Evolutionary conservation across 2,329 filamentous ascomycete species (phyloP), one percentile per base, ranked within the genome.

Genomic region (Aspergillus pseudoviridinutans): DNA sequence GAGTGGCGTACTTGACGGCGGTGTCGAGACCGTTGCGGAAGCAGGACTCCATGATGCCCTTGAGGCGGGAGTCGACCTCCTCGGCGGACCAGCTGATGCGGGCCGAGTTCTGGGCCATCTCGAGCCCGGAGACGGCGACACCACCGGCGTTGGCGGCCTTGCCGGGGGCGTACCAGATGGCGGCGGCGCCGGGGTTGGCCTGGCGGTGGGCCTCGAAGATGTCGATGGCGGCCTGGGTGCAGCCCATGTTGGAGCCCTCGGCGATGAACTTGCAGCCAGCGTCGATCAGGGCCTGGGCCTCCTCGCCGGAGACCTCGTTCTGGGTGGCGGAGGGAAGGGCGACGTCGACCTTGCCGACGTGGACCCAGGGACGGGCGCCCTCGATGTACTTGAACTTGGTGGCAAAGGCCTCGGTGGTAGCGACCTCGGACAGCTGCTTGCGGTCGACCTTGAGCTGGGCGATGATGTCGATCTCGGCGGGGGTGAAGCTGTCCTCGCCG

Each of bases 181-280:
- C 86, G 6, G 79, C 74, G 53, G 78, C 77, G 64, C 85, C 86
- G 81, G 91, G 86, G 74, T 84, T 84, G 54, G 68, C 65, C 74
- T 81, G 75, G 69, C 82, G 86, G 67, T 92, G 85, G 69, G 87
- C 81, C 84, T 97, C 93, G 75, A 97, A 97, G 64, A 91, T 81
- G 70, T 96, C 90, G 70, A 99, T 97, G 66, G 93, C 93, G 64
- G 90, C 92, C 79, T 94, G 91, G 35, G 92, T 97, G 83, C 92
- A 97, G 64, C 94, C 94, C 94, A 99, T 97, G 86, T 97, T 97
- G 79, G 89, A 94, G 57, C 94, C 94, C 81, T 99, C 94, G 58
- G 94, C 94, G 65, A 97, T 88, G 81, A 91, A 95, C 74, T 88
- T 86, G 72, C 84, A 84, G 66, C 93, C 93, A 58, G 84, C 84